Percentiles rank a stretch among this genome's conserved stretches.
These are phyloP conservation scores for Solanum piurae DNA, from an alignment of 257 asterid species.

Conservation along the genomic window DNA sequence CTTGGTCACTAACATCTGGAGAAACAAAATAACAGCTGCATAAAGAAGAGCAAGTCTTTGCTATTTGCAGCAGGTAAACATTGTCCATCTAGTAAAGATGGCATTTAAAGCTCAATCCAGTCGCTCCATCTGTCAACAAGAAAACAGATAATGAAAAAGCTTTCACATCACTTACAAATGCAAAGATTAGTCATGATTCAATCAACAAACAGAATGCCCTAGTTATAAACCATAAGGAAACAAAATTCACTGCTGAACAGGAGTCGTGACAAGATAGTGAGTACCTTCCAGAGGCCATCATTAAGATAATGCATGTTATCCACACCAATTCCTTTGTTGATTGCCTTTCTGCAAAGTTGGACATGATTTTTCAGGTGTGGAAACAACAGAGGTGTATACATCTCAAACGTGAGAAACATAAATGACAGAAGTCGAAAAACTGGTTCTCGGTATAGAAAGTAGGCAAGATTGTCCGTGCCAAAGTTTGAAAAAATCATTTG, in stretches of 20 bases:
- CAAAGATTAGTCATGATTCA: not conserved
- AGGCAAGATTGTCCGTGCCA: not conserved
- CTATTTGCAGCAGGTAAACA: not conserved
- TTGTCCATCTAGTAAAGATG: not conserved
- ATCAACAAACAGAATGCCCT: not conserved
- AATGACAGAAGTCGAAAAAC: not conserved
- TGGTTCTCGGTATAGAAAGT: not conserved
- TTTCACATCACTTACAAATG: not conserved
- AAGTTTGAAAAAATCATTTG: not conserved
- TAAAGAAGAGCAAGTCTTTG: not conserved
- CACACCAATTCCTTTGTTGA: conserved; percentile 95
- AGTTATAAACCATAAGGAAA: not conserved
- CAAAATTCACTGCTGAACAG: not conserved
- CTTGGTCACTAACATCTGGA: not conserved
- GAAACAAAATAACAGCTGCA: not conserved
- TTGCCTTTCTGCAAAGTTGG: conserved; percentile 45
- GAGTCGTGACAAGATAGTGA: not conserved
- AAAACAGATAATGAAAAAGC: not conserved
- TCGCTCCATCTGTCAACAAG: conserved; percentile 48
- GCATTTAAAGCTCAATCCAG: conserved; percentile 33
- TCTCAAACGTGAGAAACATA: not conserved
- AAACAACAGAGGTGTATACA: not conserved
- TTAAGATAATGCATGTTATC: conserved; percentile 98
- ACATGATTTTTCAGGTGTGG: not conserved
- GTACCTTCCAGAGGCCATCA: conserved; percentile 99